Evolutionary conservation across 2,329 filamentous ascomycete species (phyloP).

Genomic region (Colletotrichum tofieldiae): DNA sequence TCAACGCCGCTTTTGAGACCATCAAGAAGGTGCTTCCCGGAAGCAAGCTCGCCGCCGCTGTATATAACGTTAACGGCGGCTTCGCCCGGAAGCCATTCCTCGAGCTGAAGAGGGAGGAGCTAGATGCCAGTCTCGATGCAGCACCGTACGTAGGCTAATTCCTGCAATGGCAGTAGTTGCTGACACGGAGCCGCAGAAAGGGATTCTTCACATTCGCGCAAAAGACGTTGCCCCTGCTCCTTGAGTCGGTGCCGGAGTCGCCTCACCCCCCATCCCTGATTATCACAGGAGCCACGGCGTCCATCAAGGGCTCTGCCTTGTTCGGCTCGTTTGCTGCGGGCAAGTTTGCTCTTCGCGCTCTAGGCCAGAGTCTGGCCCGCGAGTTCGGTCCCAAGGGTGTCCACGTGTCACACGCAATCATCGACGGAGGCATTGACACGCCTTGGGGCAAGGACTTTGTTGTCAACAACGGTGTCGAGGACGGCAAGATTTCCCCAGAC

Average conservation of each 20-base stretch:
- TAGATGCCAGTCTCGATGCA: conserved; percentile 61
- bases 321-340: conserved; percentile 75
- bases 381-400: conserved; percentile 90
- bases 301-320: conserved; percentile 77
- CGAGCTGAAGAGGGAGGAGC: conserved; percentile 66
- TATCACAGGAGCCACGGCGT: conserved; percentile 90
- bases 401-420: conserved; percentile 86
- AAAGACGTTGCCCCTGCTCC: conserved; percentile 77
- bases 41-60: conserved; percentile 72
- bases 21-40: conserved; percentile 73
- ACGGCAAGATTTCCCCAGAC: conserved; percentile 80
- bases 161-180: neutral
- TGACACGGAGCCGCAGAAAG: conserved; percentile 56
- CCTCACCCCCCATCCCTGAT: conserved; percentile 83
- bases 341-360: conserved; percentile 84
- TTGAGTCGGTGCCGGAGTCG: conserved; percentile 70
- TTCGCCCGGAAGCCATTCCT: conserved; percentile 71
- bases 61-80: conserved; percentile 77
- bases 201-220: conserved; percentile 86
- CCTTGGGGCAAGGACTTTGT: conserved; percentile 73
- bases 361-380: conserved; percentile 82
- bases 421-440: conserved; percentile 90
- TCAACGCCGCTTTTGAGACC: conserved; percentile 69
- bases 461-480: conserved; percentile 62
- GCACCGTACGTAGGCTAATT: conserved; percentile 62